phyloP scores from a whole-genome alignment of 495 filamentous ascomycete species.

The Trichoderma orchidacearum region DNA sequence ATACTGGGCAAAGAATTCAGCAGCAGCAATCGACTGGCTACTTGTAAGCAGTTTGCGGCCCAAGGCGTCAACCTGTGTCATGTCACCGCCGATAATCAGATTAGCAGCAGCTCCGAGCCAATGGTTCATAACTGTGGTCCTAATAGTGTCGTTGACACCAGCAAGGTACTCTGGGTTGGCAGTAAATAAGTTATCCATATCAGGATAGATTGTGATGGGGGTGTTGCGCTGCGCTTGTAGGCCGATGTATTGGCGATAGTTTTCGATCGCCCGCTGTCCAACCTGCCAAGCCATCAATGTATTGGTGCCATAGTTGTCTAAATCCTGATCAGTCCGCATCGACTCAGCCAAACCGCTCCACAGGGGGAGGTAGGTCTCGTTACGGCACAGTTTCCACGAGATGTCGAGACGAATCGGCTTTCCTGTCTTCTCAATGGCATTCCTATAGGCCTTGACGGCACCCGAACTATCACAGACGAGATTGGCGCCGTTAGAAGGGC shows the following conservation, averaged over 20 bases:
- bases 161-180: slow-evolving; percentile 13
- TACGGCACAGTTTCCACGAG: slow-evolving; percentile 18
- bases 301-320: slow-evolving; percentile 11
- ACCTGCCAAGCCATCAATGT: slow-evolving; percentile 14
- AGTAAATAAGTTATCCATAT: slow-evolving; percentile 17
- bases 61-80: slow-evolving; percentile 12
- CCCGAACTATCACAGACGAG: slow-evolving; percentile 10
- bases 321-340: slow-evolving; percentile 16
- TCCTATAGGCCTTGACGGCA: slow-evolving; percentile 11
- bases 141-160: slow-evolving; percentile 13
- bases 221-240: slow-evolving; percentile 7
- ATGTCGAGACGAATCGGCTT: slow-evolving; percentile 14
- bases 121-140: slow-evolving; percentile 15
- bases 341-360: slow-evolving; percentile 14
- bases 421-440: slow-evolving; percentile 14
- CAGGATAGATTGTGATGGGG: slow-evolving; percentile 14
- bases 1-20: slow-evolving; percentile 9
- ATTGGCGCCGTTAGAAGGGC: slow-evolving; percentile 10
- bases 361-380: slow-evolving; percentile 9
- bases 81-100: slow-evolving; percentile 14
- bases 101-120: slow-evolving; percentile 19
- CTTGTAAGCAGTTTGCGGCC: slow-evolving; percentile 11
- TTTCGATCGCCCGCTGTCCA: slow-evolving; percentile 16
- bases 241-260: slow-evolving; percentile 17
- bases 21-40: slow-evolving; percentile 7